These are phyloP conservation scores for Nakazawaea pomicola DNA, from an alignment of 805 yeast species.

Conservation along the genomic window DNA sequence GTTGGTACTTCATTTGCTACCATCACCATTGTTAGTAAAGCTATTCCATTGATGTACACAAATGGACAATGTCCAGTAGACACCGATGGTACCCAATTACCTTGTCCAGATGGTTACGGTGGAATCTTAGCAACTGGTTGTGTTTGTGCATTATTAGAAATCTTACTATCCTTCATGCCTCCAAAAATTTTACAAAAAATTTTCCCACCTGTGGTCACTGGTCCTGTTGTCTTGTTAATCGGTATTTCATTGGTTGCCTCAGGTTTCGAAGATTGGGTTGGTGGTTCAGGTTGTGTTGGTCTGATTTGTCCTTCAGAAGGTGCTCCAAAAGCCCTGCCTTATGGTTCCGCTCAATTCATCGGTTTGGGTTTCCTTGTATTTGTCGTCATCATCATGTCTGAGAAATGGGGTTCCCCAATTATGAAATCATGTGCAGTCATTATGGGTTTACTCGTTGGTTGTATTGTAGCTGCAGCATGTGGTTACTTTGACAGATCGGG, in stretches of 20 bases:
- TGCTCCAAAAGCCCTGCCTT: constrained; percentile 48
- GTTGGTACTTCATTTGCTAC: constrained; percentile 92
- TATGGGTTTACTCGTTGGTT: constrained; percentile 77
- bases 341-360: constrained; percentile 85
- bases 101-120: constrained; percentile 93
- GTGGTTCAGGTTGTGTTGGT: constrained; percentile 63
- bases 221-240: constrained; percentile 81
- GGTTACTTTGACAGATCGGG: constrained; percentile 63
- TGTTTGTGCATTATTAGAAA: constrained; percentile 71
- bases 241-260: constrained; percentile 65
- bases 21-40: constrained; percentile 69
- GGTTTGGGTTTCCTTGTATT: constrained; percentile 87
- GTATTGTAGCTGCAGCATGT: constrained; percentile 88
- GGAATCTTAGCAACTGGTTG: constrained; percentile 78
- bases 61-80: constrained; percentile 62
- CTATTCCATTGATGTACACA: constrained; percentile 76
- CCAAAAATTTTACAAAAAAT: constrained; percentile 61
- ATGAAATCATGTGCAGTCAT: constrained; percentile 94
- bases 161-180: constrained; percentile 72
- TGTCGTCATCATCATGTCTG: constrained; percentile 67
- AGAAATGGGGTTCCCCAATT: constrained; percentile 89
- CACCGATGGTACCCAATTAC: constrained; percentile 57
- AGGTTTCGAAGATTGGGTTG: constrained; percentile 83
- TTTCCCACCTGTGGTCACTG: constrained; percentile 90
- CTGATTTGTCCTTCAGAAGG: constrained; percentile 41